Evolutionary conservation across 83 land plant species (phyloP).

Genomic region (Larix sibirica): DNA sequence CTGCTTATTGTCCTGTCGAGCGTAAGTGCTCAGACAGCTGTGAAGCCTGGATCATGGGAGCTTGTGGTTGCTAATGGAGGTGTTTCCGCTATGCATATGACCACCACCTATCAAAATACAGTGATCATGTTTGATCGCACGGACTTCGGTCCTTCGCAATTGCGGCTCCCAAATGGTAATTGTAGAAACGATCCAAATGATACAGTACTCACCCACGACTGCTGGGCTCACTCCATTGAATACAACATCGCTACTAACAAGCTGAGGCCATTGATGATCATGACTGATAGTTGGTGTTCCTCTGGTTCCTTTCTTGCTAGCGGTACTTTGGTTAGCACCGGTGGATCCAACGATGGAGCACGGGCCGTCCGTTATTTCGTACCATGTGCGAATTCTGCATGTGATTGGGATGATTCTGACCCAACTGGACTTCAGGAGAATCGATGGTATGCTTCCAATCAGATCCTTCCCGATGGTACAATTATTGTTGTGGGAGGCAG

Average conservation of each 20-base stretch:
- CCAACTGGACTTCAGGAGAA: not conserved
- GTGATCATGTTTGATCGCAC: slow-evolving; percentile 34
- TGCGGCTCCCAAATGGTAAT: slow-evolving; percentile 23
- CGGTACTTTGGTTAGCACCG: slow-evolving; percentile 59
- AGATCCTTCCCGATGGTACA: slow-evolving; percentile 49
- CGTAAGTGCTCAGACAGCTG: too few relatives aligned
- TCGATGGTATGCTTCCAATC: slow-evolving; percentile 68
- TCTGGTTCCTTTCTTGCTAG: slow-evolving; percentile 54
- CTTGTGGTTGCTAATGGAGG: slow-evolving; percentile 29
- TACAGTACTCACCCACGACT: slow-evolving; percentile 29
- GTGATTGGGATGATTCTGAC: slow-evolving; percentile 51
- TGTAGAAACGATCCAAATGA: slow-evolving; percentile 28
- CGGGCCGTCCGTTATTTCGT: slow-evolving; percentile 28
- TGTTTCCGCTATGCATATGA: slow-evolving; percentile 42
- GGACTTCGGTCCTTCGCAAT: slow-evolving; percentile 26
- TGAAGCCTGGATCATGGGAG: slow-evolving; percentile 13
- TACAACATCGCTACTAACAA: slow-evolving; percentile 42
- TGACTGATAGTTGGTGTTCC: slow-evolving; percentile 75
- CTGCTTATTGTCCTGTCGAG: too few relatives aligned
- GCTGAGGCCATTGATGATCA: slow-evolving; percentile 46
- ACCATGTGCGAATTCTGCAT: slow-evolving; percentile 23
- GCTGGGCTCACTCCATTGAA: slow-evolving; percentile 75
- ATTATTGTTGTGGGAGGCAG: slow-evolving; percentile 60
- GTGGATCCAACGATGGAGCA: slow-evolving; percentile 46
- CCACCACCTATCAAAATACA: slow-evolving; percentile 21